A percentile compares a stretch with the other conserved stretches of the same genome.
phyloP scores from a whole-genome alignment of 768 basidiomycete species.

The Leccinum pellstonianum region DNA sequence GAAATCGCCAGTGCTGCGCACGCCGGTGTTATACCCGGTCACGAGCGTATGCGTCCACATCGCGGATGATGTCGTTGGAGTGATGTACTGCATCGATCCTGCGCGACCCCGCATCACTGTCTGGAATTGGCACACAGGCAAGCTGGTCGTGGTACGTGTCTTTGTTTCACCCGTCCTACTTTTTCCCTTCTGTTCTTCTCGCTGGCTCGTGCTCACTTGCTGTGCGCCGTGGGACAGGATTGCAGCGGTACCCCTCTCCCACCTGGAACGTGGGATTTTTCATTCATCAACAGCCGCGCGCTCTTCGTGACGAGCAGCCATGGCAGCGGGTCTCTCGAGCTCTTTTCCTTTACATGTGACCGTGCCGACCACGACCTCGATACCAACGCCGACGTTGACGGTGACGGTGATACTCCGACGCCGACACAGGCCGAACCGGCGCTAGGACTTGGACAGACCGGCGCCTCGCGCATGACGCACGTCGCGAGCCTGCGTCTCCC shows the following conservation, averaged over 20 bases:
- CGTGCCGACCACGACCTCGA: neutral
- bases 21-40: conserved; percentile 24
- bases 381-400: neutral
- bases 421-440: neutral
- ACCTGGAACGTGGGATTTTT: conserved; percentile 40
- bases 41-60: conserved; percentile 46
- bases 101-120: conserved; percentile 26
- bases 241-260: conserved; percentile 25
- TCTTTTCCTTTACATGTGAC: conserved; percentile 40
- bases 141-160: conserved; percentile 40
- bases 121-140: conserved; percentile 55
- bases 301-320: conserved; percentile 40
- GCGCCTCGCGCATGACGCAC: conserved; percentile 17
- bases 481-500: conserved; percentile 20
- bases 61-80: conserved; percentile 51
- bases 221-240: conserved; percentile 28
- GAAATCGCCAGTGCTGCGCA: conserved; percentile 24
- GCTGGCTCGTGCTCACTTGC: neutral
- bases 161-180: no score
- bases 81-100: conserved; percentile 39
- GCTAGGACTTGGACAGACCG: neutral
- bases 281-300: conserved; percentile 44
- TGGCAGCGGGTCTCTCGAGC: conserved; percentile 38
- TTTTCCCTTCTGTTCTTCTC: neutral
- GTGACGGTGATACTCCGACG: neutral